Base-by-base conservation (phyloP, 306 rosid genomes). In the Pueraria montana region DNA sequence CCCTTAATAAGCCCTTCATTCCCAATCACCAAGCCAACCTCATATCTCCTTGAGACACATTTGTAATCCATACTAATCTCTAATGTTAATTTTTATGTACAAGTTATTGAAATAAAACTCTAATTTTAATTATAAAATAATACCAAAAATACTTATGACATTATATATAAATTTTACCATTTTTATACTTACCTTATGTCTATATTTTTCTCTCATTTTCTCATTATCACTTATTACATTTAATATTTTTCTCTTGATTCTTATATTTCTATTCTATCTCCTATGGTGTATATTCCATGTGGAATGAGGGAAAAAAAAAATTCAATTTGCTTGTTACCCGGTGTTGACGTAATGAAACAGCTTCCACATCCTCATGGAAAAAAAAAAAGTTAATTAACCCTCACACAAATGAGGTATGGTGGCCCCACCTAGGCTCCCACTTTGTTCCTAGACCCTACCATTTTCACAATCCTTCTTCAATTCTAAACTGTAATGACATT, bases 371-470 rank as follows among this genome's bases (percentile, higher is more conserved):
- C 48, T 68, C 2, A 16, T 36, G 1, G 14, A 8, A 64, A 42
- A 34, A 34, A 34, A 42, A 21, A 69, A n/a, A n/a, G 74, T 23
- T 12, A 69, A 69, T 20, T 42, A 69, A 69, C 11, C 4, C 12
- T 43, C 20, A 42, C 18, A 21, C 55, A 43, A 67, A 67, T 40
- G 59, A 67, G 32, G 73, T 5, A 67, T 67, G 55, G 55, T 69
- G 74, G 53, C 18, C 73, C 73, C 73, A 40, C 27, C 20, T 65
- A 65, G 12, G 72, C 59, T 72, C 72, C 72, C 82, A 63, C 63
- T 70, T 85, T 32, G 72, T 82, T 79, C 80, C 53, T 82, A 83
- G 86, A 80, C 89, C 90, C 92, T 88, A 84, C 92, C 87, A 86
- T 83, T 78, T 85, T 68, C 84, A 79, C 80, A 82, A 79, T 64